Base-by-base conservation (phyloP, 352 stramenopile genomes). In the Phytophthora cryptogea region DNA sequence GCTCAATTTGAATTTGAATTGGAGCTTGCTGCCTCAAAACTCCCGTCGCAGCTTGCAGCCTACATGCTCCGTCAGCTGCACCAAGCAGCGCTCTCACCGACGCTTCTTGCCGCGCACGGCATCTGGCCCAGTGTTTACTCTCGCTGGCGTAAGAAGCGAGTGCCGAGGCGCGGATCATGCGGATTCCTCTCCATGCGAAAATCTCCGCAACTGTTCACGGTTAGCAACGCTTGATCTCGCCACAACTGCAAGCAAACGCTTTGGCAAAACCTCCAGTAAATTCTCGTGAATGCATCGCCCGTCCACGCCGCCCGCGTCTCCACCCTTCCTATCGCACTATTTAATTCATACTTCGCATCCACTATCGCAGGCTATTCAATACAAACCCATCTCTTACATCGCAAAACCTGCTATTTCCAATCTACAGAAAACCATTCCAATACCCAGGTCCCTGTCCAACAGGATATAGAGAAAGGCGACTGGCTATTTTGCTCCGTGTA, bases 251-350 rank as follows among this genome's bases (percentile, higher is more conserved):
- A 39, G 33, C 26, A 47, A 28, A 31, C 9, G 27, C 16, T 36
- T 45, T n/a, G 26, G 31, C 43, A 54, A 65, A 66, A 48, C 42
- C 57, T 49, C 57, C 41, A 66, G 50, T 60, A 60, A 54, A 66
- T 66, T 66, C 49, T 66, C 17, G 57, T 60, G 57, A 42, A 64
- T 57, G 44, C 30, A 20, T 7, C 20, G 20, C 20, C 20, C 8
- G 42, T 35, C 16, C 6, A 4, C 31, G 17, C 23, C 48, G 13
- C 7, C 17, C 8, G 26, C 20, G 14, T 7, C 8, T 33, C 7
- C 46, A 31, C 13, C 10, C 46, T 48, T 23, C 10, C 39, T 23
- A 44, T 14, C 14, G n/a, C 16, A 44, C 16, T 27, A 44, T 44
- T 4, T 44, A n/a, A n/a, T 28, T 0, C 16, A 44, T 16, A 28